phyloP scores from a whole-genome alignment of 768 basidiomycete genomes.

The Gloeophyllum trabeum region DNA sequence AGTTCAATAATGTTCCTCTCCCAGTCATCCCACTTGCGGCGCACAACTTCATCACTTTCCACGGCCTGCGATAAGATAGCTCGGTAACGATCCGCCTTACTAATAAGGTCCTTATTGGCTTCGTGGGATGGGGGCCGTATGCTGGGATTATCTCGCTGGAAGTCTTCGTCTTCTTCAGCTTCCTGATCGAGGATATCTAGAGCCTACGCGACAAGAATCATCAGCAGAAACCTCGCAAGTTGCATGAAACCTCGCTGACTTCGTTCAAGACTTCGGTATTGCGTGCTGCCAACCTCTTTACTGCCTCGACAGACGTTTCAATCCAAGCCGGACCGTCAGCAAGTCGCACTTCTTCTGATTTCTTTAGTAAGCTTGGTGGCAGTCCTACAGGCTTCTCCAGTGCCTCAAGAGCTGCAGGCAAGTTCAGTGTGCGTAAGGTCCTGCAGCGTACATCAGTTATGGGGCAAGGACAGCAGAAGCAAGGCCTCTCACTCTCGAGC shows the following conservation, averaged over 20 bases:
- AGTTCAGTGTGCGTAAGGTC: constrained; percentile 55
- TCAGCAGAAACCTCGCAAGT: background rate
- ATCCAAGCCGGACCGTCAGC: constrained; percentile 71
- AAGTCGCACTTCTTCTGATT: constrained; percentile 73
- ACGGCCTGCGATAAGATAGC: constrained; percentile 61
- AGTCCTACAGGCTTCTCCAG: constrained; percentile 80
- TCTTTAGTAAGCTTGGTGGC: constrained; percentile 77
- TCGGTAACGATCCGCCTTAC: constrained; percentile 62
- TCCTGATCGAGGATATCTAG: constrained; percentile 88
- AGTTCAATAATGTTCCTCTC: constrained; percentile 60
- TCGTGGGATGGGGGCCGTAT: constrained; percentile 62
- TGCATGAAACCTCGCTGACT: constrained; percentile 28
- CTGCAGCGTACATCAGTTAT: constrained; percentile 24
- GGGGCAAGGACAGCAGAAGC: background rate
- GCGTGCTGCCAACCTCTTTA: constrained; percentile 51
- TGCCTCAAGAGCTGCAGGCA: constrained; percentile 82
- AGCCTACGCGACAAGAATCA: constrained; percentile 35
- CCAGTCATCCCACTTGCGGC: constrained; percentile 87
- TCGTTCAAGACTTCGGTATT: constrained; percentile 62
- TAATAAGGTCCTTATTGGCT: constrained; percentile 64
- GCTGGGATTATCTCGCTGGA: constrained; percentile 36
- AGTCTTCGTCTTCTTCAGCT: constrained; percentile 72
- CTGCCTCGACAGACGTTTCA: constrained; percentile 60
- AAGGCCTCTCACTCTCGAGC: constrained; percentile 11
- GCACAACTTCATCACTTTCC: constrained; percentile 66